Evolutionary conservation across 768 basidiomycete species (phyloP), one percentile per base, ranked within the genome.

Genomic region (Hebeloma cylindrosporum): DNA sequence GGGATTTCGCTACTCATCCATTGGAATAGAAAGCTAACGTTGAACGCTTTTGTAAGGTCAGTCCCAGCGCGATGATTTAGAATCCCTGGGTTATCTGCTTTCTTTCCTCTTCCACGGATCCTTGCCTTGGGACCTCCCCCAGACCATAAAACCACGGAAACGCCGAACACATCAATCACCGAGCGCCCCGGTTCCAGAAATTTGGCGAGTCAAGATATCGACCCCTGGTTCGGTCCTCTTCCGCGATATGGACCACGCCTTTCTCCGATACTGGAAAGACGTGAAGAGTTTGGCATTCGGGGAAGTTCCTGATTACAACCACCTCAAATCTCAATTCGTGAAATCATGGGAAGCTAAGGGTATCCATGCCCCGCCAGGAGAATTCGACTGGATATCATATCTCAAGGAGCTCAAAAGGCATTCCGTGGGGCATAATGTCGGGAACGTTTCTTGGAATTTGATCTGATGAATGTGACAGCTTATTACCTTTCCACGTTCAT

Each of bases 51-150:
- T 26, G 5, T 18, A 25, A 66, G 66, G 56, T 17, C 65, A 63
- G 40, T 65, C 63, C n/a, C 63, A 63, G 30, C 54, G 65, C 23
- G 67, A 69, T 49, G 65, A 69, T 39, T 52, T 71, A 13, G 68
- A 71, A 42, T 63, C 64, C 6, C 52, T 70, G 14, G 67, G 61
- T 2, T 68, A 65, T 43, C 56, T 68, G 10, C 56, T 69, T 6
- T 62, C 67, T 4, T 67, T 58, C 43, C 54, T 69, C 29, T 50
- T 51, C 25, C 62, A 64, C 31, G 64, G 58, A 3, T 35, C 40
- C 7, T 54, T 69, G 6, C 68, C 69, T 11, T 69, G 69, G 69
- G 18, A 32, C 52, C 42, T 36, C 8, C 14, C 9, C 11, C 34
- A 1, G 5, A 10, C 7, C 20, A 28, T 29, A 26, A 49, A 28